These are phyloP conservation scores for Echinochloa phyllopogon DNA, from an alignment of 176 grass and related monocot genomes.

Conservation along the genomic window DNA sequence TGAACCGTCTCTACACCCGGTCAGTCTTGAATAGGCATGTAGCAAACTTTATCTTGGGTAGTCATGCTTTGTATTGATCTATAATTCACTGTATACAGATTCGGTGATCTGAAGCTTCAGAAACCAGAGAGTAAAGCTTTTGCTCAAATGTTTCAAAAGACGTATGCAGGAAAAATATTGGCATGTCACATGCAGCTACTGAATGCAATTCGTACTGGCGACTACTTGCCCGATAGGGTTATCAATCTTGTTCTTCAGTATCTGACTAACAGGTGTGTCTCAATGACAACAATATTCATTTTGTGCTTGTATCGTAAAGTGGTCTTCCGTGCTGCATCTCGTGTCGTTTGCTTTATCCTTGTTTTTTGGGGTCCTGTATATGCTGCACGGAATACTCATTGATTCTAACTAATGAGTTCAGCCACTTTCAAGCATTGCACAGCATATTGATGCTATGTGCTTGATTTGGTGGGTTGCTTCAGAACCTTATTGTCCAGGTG, in stretches of 20 bases:
- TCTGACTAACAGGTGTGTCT: conserved; percentile 76
- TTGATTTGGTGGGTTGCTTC: neutral
- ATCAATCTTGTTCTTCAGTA: conserved; percentile 98
- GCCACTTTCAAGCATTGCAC: neutral
- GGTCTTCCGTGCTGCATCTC: conserved; percentile 1
- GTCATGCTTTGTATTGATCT: conserved; percentile 31
- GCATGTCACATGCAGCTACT: conserved; percentile 83
- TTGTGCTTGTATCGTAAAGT: conserved; percentile 15
- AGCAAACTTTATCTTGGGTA: conserved; percentile 27
- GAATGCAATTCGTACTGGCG: conserved; percentile 83
- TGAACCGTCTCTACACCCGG: conserved; percentile 88
- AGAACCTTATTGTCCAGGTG: neutral
- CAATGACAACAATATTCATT: neutral
- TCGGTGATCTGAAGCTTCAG: conserved; percentile 95
- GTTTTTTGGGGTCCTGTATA: neutral
- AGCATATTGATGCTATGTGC: neutral
- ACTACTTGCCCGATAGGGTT: conserved; percentile 92
- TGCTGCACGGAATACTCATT: neutral
- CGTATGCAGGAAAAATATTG: conserved; percentile 85
- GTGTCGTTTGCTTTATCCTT: neutral
- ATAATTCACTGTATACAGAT: conserved; percentile 52
- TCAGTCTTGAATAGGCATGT: conserved; percentile 39
- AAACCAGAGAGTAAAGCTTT: conserved; percentile 90
- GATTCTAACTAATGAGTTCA: neutral
- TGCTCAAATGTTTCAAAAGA: conserved; percentile 97